These are phyloP conservation scores for Volvox reticuliferus DNA, from an alignment of 139 green algal species.

Conservation along the genomic window DNA sequence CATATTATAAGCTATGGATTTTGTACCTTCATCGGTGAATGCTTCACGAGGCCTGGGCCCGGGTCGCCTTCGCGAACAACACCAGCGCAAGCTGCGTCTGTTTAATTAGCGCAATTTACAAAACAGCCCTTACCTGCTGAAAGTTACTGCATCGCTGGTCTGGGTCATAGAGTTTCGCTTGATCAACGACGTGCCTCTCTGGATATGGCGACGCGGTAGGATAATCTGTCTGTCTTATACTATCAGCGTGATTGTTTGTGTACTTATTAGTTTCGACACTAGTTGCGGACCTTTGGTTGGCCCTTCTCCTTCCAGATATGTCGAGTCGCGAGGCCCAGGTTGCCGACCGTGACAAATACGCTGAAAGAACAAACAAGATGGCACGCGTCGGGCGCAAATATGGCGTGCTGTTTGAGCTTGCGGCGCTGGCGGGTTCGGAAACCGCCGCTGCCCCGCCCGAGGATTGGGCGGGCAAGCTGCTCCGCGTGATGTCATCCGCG, in stretches of 20 bases:
- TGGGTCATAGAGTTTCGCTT: no score
- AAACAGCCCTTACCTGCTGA: no score
- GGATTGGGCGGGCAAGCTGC: not conserved
- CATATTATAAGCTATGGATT: no score
- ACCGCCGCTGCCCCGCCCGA: not conserved
- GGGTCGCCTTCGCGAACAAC: no score
- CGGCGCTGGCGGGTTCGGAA: not conserved
- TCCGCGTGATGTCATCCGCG: not conserved
- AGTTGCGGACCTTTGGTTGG: not conserved
- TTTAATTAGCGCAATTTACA: no score
- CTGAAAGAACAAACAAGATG: not conserved
- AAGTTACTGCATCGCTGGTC: no score
- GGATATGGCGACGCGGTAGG: constrained; percentile 37
- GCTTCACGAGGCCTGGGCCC: no score
- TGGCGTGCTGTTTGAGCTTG: not conserved
- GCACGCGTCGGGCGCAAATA: constrained; percentile 9
- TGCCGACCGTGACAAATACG: not conserved
- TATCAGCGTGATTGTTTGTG: not conserved
- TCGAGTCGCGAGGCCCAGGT: not conserved
- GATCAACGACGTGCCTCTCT: not conserved
- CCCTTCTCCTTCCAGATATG: not conserved
- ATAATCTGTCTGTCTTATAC: not conserved
- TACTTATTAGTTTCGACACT: not conserved
- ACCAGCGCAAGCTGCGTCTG: no score
- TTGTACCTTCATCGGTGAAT: no score